Percentiles rank a stretch among this genome's conserved stretches.
Conservation (phyloP, 2,329 filamentous ascomycete genomes). For the Salinomyces thailandicus region DNA sequence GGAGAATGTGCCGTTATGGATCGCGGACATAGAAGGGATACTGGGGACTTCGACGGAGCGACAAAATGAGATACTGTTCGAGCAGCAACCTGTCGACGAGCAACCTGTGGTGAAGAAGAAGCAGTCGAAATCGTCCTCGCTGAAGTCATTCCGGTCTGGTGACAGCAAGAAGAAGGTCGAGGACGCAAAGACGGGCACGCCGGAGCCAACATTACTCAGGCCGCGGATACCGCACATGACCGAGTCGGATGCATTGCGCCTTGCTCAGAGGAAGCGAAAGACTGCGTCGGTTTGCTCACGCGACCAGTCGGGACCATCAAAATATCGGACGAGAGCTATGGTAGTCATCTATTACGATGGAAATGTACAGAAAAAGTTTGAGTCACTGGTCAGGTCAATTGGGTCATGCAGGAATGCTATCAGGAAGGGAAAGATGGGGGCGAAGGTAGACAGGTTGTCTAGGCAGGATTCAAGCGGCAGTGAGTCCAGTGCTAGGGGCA, state of each 20-base stretch:
- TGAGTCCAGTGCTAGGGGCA: constrained; percentile 23
- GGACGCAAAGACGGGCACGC: constrained; percentile 1
- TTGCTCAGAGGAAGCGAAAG: constrained; percentile 33
- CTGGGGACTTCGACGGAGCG: constrained; percentile 15
- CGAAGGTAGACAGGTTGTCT: constrained; percentile 49
- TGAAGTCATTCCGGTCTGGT: constrained; percentile 9
- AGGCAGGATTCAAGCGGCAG: constrained; percentile 25
- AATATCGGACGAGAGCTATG: constrained; percentile 61
- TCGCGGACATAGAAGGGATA: constrained; percentile 22
- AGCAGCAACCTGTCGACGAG: constrained; percentile 11
- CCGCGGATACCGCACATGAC: constrained; percentile 19
- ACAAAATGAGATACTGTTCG: constrained; percentile 20
- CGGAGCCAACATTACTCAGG: constrained; percentile 8
- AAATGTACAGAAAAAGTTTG: constrained; percentile 72
- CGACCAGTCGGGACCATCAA: constrained; percentile 33
- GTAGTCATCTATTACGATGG: constrained; percentile 90
- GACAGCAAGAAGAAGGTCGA: background rate
- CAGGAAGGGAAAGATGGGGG: constrained; percentile 78
- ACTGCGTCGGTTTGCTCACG: constrained; percentile 32
- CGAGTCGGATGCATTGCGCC: constrained; percentile 18
- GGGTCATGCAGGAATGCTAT: constrained; percentile 72
- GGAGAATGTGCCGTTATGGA: constrained; percentile 23
- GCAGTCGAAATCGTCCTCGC: constrained; percentile 15
- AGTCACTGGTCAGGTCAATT: constrained; percentile 71
- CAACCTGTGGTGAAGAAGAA: background rate